phyloP scores from a whole-genome alignment of 108 stramenopile species.

The Discostella stelligeroides region DNA sequence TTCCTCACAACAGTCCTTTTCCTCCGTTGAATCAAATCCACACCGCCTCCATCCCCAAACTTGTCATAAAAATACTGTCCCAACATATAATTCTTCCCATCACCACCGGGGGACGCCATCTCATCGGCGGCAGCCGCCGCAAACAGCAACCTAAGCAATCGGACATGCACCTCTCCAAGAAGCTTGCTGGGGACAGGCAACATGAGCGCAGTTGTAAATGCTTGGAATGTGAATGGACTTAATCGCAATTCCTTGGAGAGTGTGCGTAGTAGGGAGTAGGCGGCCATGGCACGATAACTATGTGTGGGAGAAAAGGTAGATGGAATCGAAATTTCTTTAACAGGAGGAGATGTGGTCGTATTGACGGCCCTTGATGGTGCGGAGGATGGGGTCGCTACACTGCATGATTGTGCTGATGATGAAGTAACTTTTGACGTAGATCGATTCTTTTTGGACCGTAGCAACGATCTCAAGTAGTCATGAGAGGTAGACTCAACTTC shows the following conservation, averaged over 20 bases:
- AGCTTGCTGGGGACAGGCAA: constrained; percentile 69
- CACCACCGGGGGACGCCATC: not conserved
- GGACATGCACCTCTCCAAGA: constrained; percentile 77
- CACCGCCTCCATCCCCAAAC: constrained; percentile 30
- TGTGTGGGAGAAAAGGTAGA: constrained; percentile 26
- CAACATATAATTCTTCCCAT: constrained; percentile 9
- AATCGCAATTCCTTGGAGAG: constrained; percentile 66
- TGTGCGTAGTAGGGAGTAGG: constrained; percentile 79
- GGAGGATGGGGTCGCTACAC: not conserved
- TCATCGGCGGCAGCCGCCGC: constrained; percentile 34
- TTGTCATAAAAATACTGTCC: constrained; percentile 70
- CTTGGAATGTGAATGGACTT: constrained; percentile 78
- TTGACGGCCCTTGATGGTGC: not conserved
- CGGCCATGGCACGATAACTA: constrained; percentile 65
- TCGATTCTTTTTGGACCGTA: no score
- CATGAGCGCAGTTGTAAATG: constrained; percentile 66
- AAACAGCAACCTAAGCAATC: constrained; percentile 63
- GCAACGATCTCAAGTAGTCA: no score
- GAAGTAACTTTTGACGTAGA: no score
- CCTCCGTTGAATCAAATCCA: constrained; percentile 18
- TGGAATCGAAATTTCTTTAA: constrained; percentile 32
- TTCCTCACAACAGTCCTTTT: not conserved
- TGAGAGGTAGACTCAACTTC: no score
- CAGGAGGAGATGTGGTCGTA: no score
- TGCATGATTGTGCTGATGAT: not conserved